These are phyloP conservation scores for Hansenula sp. DNA, from an alignment of 1,139 yeast genomes.

Conservation along the genomic window DNA sequence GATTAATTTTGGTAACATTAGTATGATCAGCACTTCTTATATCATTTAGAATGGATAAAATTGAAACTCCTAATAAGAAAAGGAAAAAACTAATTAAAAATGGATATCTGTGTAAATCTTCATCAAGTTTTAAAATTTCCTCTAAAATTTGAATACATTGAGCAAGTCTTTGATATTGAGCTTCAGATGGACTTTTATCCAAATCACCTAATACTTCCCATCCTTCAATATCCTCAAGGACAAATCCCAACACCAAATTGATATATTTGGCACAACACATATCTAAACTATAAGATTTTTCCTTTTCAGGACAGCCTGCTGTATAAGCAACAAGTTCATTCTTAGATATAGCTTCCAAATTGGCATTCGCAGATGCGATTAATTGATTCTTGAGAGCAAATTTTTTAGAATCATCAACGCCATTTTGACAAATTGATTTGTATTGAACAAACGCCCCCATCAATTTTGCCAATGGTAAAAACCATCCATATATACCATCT, in stretches of 20 bases:
- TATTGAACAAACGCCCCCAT: conserved; percentile 15
- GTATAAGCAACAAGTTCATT: conserved; percentile 2
- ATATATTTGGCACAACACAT: conserved; percentile 17
- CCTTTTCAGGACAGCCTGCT: neutral
- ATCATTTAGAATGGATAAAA: conserved; percentile 18
- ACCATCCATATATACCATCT: conserved; percentile 24
- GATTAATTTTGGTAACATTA: conserved; percentile 16
- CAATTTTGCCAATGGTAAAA: conserved; percentile 17
- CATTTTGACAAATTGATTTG: conserved; percentile 1
- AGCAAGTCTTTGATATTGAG: conserved; percentile 10
- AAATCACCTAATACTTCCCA: conserved; percentile 10
- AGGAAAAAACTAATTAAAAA: conserved; percentile 19
- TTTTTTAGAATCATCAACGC: neutral
- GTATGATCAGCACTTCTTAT: conserved; percentile 13
- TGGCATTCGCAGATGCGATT: conserved; percentile 1
- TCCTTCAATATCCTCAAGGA: conserved; percentile 11
- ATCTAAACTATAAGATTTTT: conserved; percentile 7
- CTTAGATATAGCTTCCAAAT: conserved; percentile 5
- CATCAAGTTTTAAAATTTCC: conserved; percentile 16
- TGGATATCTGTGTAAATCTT: conserved; percentile 20
- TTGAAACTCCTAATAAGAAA: conserved; percentile 20
- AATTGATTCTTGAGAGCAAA: conserved; percentile 1
- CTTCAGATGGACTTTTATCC: conserved; percentile 10
- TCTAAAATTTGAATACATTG: conserved; percentile 17
- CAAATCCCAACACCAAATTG: conserved; percentile 13